Base-by-base conservation (phyloP, 2,329 filamentous ascomycete species). In the Hansfordia pulvinata region DNA sequence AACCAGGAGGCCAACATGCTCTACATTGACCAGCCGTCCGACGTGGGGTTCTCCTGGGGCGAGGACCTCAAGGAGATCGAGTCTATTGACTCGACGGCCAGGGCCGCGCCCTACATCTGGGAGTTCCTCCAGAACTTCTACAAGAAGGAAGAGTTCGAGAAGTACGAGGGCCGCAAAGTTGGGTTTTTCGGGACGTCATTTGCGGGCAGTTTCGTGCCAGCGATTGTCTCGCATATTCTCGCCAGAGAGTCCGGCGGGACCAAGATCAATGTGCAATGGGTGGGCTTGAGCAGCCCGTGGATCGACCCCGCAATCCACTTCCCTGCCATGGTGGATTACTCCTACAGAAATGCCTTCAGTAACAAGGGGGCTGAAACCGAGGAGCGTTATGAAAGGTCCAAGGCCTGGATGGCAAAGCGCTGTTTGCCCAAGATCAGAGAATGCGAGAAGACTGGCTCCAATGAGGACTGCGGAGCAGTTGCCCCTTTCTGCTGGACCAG, bases 81-180 rank as follows among this genome's bases (percentile, higher is more conserved):
- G n/a, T n/a, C n/a, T n/a, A n/a, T n/a, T n/a, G 53, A 48, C 4
- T 56, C 53, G 15, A 65, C 62, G 4, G 48, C 50, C 7, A 54
- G 52, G 3, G 60, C 62, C 8, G 60, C 62, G 4, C 53, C 54
- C 1, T 54, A 54, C 25, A 55, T 73, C n/a, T 73, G 66, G 67
- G 58, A 53, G 3, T 49, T 72, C 11, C 43, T 70, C 25, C 67
- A 73, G 40, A 59, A 60, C 2, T 81, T 74, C 57, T 69, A 73
- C n/a, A n/a, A n/a, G n/a, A n/a, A n/a, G n/a, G n/a, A n/a, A n/a
- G n/a, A n/a, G n/a, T n/a, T n/a, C n/a, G n/a, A n/a, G n/a, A n/a
- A n/a, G n/a, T n/a, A n/a, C n/a, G n/a, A n/a, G n/a, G n/a, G n/a
- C n/a, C n/a, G n/a, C n/a, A n/a, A n/a, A n/a, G n/a, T n/a, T n/a